Percentiles rank a stretch among this genome's conserved stretches.
Evolutionary conservation across 2,329 filamentous ascomycete genomes (phyloP).

Genomic region (Colletotrichum magnum): DNA sequence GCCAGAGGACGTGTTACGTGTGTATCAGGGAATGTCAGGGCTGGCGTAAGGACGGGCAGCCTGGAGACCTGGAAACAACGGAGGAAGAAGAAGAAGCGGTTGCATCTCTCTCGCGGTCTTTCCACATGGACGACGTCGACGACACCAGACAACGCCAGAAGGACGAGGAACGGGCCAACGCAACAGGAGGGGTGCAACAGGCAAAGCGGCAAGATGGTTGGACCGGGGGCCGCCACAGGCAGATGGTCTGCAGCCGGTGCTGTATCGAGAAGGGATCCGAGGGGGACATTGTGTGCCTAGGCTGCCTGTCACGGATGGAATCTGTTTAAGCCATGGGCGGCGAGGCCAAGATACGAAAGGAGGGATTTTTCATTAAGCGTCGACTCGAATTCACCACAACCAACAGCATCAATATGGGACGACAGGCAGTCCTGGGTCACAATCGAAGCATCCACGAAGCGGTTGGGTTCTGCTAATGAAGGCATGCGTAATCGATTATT

Average conservation of each 20-base stretch:
- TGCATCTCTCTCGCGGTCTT: slow-evolving; percentile 56
- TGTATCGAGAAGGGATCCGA: slow-evolving; percentile 76
- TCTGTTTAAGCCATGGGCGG: slow-evolving; percentile 48
- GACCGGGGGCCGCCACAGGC: slow-evolving; percentile 60
- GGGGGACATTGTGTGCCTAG: slow-evolving; percentile 77
- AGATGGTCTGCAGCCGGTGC: slow-evolving; percentile 76
- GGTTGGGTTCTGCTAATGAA: slow-evolving; percentile 37
- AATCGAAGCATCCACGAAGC: background rate
- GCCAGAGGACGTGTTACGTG: slow-evolving; percentile 75
- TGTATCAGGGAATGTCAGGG: slow-evolving; percentile 76
- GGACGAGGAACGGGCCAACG: slow-evolving; percentile 20
- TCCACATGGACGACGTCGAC: slow-evolving; percentile 66
- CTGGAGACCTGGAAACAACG: slow-evolving; percentile 29
- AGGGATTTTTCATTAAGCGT: background rate
- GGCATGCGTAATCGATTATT: slow-evolving; percentile 25
- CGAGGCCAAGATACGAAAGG: background rate
- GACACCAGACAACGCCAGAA: slow-evolving; percentile 45
- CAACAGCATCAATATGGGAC: slow-evolving; percentile 5
- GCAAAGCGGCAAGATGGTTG: slow-evolving; percentile 49
- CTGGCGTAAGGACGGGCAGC: slow-evolving; percentile 49
- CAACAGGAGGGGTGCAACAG: background rate
- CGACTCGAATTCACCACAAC: slow-evolving; percentile 8
- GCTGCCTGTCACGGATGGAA: slow-evolving; percentile 67
- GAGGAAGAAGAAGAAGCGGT: slow-evolving; percentile 36
- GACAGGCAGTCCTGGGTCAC: background rate